Conservation (phyloP, 2,329 filamentous ascomycete genomes). For the Venturia pyrina region DNA sequence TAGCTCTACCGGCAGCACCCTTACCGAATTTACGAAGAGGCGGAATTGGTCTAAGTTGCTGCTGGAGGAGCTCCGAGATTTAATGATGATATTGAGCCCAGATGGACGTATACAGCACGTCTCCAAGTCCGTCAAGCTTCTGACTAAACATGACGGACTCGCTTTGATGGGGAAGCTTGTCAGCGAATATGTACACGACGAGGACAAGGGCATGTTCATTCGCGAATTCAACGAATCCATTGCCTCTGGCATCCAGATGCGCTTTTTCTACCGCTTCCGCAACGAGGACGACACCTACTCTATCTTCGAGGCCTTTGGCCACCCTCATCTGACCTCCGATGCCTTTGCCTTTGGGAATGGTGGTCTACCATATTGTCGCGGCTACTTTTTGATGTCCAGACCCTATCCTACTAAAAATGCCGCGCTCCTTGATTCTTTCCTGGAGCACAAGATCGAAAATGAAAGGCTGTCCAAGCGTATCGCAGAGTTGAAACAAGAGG, state of each 20-base stretch:
- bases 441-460: conserved; percentile 96
- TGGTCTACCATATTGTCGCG: conserved; percentile 55
- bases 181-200: conserved; percentile 72
- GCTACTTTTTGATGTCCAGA: conserved; percentile 87
- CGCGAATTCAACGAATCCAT: conserved; percentile 86
- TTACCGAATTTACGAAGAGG: conserved; percentile 57
- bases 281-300: conserved; percentile 63
- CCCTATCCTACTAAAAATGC: conserved; percentile 86
- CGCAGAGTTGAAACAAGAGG: conserved; percentile 73
- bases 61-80: conserved; percentile 80
- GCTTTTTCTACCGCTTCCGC: conserved; percentile 77
- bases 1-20: conserved; percentile 39
- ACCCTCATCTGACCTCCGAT: conserved; percentile 73
- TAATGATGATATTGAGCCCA: conserved; percentile 77
- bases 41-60: conserved; percentile 80
- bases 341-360: conserved; percentile 54
- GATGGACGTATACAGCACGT: conserved; percentile 76
- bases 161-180: conserved; percentile 69
- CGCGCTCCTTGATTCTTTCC: conserved; percentile 75
- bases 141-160: conserved; percentile 65
- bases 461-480: conserved; percentile 78
- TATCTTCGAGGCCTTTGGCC: conserved; percentile 87
- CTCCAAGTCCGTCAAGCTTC: conserved; percentile 63
- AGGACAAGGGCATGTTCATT: conserved; percentile 74
- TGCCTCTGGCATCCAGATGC: conserved; percentile 65